Evolutionary conservation across 345 rosid species (phyloP).

Genomic region (Citrus medica): DNA sequence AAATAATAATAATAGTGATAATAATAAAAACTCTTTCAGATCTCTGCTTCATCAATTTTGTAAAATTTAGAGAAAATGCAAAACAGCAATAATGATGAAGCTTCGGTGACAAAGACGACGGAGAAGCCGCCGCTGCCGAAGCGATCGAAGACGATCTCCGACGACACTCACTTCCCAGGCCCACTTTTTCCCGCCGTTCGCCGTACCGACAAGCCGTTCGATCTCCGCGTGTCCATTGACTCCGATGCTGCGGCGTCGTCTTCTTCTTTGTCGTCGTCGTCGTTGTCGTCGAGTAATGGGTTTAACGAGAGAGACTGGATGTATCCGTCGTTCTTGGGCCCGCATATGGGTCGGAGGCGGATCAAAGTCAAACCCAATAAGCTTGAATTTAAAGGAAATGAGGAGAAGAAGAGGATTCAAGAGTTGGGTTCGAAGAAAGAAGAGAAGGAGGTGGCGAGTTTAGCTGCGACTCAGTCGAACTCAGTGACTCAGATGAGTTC

Average conservation of each 20-base stretch:
- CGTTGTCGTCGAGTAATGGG: background rate
- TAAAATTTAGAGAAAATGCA: background rate
- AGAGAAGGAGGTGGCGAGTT: conserved; percentile 27
- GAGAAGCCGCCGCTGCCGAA: conserved; percentile 55
- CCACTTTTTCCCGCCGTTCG: conserved; percentile 61
- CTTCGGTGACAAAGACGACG: conserved; percentile 18
- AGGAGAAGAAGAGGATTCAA: conserved; percentile 22
- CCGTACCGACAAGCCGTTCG: conserved; percentile 21
- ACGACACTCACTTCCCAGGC: conserved; percentile 46
- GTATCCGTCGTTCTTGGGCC: conserved; percentile 58
- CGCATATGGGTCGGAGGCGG: conserved; percentile 43
- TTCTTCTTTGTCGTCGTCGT: background rate
- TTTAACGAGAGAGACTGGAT: conserved; percentile 59
- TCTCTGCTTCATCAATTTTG: no score
- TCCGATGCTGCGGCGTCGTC: conserved; percentile 5
- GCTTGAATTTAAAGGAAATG: conserved; percentile 19
- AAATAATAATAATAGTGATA: no score
- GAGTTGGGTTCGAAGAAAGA: conserved; percentile 4
- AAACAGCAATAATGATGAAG: conserved; percentile 12
- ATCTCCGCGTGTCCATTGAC: conserved; percentile 38
- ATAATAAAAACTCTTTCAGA: no score
- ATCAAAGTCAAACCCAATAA: conserved; percentile 30
- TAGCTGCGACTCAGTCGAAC: background rate
- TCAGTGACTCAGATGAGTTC: conserved; percentile 15
- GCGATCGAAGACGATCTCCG: conserved; percentile 41